Evolutionary conservation across 306 rosid species (phyloP).

Genomic region (Quercus glauca): DNA sequence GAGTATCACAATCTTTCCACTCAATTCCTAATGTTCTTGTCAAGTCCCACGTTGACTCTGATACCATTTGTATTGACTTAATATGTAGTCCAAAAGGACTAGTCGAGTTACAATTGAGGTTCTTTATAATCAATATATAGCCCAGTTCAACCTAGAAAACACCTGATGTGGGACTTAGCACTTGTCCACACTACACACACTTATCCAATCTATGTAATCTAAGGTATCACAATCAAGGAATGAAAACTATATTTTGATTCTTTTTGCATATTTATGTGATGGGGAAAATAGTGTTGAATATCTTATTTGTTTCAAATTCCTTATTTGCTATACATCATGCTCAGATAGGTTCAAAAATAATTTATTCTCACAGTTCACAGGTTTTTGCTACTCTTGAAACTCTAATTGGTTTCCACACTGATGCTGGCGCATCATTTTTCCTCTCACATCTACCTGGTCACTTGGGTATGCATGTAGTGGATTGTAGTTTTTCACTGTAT

Average conservation of each 20-base stretch:
- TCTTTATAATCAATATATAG: no score
- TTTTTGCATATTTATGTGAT: constrained; percentile 1
- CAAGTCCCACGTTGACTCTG: no score
- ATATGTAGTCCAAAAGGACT: no score
- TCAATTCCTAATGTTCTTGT: no score
- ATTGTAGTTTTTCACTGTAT: constrained; percentile 9
- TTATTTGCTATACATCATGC: background rate
- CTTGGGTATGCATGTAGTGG: constrained; percentile 50
- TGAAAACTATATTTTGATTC: constrained; percentile 11
- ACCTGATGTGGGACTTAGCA: no score
- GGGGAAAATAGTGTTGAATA: background rate
- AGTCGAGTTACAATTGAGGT: no score
- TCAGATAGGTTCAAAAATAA: constrained; percentile 3
- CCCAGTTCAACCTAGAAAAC: no score
- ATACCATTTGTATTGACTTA: no score
- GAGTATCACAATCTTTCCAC: no score
- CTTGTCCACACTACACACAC: no score
- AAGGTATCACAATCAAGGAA: background rate
- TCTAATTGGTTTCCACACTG: constrained; percentile 91
- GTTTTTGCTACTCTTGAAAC: constrained; percentile 93
- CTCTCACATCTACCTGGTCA: constrained; percentile 90
- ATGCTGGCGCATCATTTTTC: constrained; percentile 92
- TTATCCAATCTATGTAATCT: no score
- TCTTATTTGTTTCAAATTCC: background rate
- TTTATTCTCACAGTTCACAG: constrained; percentile 41